Base-by-base conservation (phyloP, 148 eudicot genomes). In the Fagopyrum homotropicum region DNA sequence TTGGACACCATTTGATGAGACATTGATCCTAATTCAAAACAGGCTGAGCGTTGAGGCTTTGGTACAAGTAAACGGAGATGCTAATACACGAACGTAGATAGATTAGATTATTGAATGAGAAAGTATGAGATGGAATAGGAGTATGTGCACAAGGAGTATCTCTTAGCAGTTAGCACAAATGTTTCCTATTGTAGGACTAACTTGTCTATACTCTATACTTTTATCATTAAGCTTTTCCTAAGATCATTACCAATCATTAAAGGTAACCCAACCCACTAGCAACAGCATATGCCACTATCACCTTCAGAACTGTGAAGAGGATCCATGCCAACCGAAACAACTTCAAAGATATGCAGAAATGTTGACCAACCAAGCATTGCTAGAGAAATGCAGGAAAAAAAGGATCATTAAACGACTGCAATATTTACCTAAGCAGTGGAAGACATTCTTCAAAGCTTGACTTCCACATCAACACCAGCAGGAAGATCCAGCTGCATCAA, bases 401-500 rank as follows among this genome's bases (percentile, higher is more conserved):
- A 12, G 69, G 12, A 40, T 4, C 70, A 64, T 26, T 35, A 12
- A 17, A 64, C 8, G 46, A 61, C 40, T 7, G 11, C 51, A 8
- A 14, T 12, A 19, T n/a, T 55, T 72, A 81, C 81, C 77, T 44
- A 17, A 49, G 76, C 55, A 47, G 26, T 73, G 74, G 10, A 19
- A 72, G 29, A 61, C 56, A 64, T 30, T 72, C 75, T 81, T 88
- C 84, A 95, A 17, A 95, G 96, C 85, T 95, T 92, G 64, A 96
- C 94, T 87, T 92, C 97, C 48, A 96, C 98, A 80, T 96, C 99
- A 69, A 96, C 99, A 50, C 99, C 99, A 72, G 94, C 92, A 75
- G 99, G 97, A 75, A 92, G 90, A 77, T 96, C 99, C 78, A 96
- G 97, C 82, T 85, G 97, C 99, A 96, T 92, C 85, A 96, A 79